phyloP scores from a whole-genome alignment of 2,329 filamentous ascomycete species.

The Shiraia bambusicola region DNA sequence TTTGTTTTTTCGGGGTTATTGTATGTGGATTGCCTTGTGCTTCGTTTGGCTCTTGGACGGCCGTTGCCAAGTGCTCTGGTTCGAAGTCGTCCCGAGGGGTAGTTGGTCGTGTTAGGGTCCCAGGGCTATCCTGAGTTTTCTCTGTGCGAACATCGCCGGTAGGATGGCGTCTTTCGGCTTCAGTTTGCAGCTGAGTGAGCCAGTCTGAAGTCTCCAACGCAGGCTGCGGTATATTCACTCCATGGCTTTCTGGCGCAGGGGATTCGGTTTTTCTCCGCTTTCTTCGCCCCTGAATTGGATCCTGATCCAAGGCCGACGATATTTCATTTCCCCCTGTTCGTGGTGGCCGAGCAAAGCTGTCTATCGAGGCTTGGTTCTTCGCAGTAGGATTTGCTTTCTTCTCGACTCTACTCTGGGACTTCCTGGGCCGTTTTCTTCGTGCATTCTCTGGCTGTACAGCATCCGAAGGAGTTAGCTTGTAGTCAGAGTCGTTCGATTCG shows the following conservation, averaged over 20 bases:
- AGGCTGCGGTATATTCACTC: background rate
- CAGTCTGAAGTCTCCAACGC: slow-evolving; percentile 16
- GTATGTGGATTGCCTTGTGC: slow-evolving; percentile 3
- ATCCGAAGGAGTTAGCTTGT: slow-evolving; percentile 17
- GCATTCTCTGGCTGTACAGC: slow-evolving; percentile 14
- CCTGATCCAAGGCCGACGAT: slow-evolving; percentile 27
- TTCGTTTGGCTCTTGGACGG: background rate
- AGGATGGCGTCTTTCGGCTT: slow-evolving; percentile 14
- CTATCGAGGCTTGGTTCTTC: slow-evolving; percentile 32
- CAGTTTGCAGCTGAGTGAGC: slow-evolving; percentile 32
- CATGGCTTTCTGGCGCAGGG: slow-evolving; percentile 12
- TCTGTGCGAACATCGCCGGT: too few relatives aligned
- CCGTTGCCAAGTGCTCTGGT: background rate
- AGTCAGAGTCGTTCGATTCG: slow-evolving; percentile 19
- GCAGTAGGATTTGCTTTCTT: slow-evolving; percentile 9
- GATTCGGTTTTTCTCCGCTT: slow-evolving; percentile 45
- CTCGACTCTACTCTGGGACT: slow-evolving; percentile 16
- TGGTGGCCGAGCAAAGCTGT: slow-evolving; percentile 25
- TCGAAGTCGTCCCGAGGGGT: background rate
- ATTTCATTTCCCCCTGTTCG: slow-evolving; percentile 7
- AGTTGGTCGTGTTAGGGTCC: too few relatives aligned
- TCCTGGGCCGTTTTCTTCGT: slow-evolving; percentile 30
- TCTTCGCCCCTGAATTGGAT: slow-evolving; percentile 33
- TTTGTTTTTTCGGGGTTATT: slow-evolving; percentile 36
- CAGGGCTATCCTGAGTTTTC: too few relatives aligned